Evolutionary conservation across 2,329 filamentous ascomycete species (phyloP).

Genomic region (Trichoderma sp.): DNA sequence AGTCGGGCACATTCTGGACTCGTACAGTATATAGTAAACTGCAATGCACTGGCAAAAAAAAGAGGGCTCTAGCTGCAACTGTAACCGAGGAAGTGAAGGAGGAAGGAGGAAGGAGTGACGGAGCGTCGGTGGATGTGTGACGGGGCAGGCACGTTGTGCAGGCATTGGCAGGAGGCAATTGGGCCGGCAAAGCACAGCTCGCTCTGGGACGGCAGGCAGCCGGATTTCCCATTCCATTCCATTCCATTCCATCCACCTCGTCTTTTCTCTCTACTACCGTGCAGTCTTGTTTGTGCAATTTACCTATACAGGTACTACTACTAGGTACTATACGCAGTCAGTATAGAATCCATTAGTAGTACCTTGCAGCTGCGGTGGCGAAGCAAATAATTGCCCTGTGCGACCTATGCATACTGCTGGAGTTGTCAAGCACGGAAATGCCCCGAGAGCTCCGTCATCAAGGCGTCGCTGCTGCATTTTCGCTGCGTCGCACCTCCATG

Average conservation of each 20-base stretch:
- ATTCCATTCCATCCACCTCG: too few species aligned
- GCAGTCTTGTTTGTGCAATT: neutral
- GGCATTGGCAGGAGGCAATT: constrained; percentile 1
- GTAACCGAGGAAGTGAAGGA: neutral
- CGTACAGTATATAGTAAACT: too few species aligned
- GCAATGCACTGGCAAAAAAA: neutral
- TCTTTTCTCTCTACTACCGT: neutral
- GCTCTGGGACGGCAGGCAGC: neutral
- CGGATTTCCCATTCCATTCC: neutral
- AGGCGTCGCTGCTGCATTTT: neutral
- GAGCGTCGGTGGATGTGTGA: neutral
- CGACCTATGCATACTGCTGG: neutral
- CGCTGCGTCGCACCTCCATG: neutral
- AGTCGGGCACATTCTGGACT: too few species aligned
- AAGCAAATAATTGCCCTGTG: neutral
- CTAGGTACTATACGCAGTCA: too few species aligned
- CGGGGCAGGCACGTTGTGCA: constrained; percentile 16
- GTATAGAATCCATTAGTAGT: too few species aligned
- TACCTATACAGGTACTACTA: too few species aligned
- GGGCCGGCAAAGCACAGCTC: neutral
- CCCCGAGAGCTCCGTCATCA: neutral
- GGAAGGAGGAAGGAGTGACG: neutral
- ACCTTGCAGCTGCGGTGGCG: neutral
- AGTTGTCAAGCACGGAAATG: neutral
- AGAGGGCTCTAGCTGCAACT: neutral